Base-by-base conservation (phyloP, 1,284 basidiomycete species). In the Cryptococcus deneoformans region DNA sequence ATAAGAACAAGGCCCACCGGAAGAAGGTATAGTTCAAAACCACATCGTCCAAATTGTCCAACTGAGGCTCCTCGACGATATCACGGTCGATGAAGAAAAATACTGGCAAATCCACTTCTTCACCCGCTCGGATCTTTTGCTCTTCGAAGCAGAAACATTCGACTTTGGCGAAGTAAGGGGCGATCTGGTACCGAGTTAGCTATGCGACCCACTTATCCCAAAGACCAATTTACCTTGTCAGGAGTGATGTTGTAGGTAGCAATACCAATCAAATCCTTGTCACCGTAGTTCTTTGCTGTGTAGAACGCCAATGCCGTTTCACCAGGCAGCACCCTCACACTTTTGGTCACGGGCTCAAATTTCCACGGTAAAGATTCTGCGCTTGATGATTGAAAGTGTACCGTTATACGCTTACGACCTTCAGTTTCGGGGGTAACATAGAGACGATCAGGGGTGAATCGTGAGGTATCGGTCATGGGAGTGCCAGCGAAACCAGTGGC, bases 141-240 rank as follows among this genome's bases (percentile, higher is more conserved):
- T 99, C 96, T 77, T 99, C 96, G 68, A 99, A 99, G 79, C 96
- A 99, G 82, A 99, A 99, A 69, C 96, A 99, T 77, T 99, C 96
- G 7, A 99, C 93, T 80, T 99, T 99, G 57, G 94, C 92, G 74
- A 99, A 99, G 77, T 98, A 99, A 0, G 95, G 93, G 6, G 96
- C 96, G 66, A 98, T 86, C 92, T 97, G 71, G 6, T 20, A 20
- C 20, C 20, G 20, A 20, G 20, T 20, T 20, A 20, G 20, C 20
- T 20, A 20, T 20, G 20, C 20, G 20, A 20, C 20, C 20, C 20
- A 20, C 20, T 20, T 20, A 20, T 20, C 20, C 20, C 20, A 20
- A 20, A 20, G 20, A 20, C 20, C 20, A 20, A 20, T 20, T 20
- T 20, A 77, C 77, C 69, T 77, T 76, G 34, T 74, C 75, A 34